Conservation (phyloP, 164 flowering plant species). For the Hamamelis virginiana region DNA sequence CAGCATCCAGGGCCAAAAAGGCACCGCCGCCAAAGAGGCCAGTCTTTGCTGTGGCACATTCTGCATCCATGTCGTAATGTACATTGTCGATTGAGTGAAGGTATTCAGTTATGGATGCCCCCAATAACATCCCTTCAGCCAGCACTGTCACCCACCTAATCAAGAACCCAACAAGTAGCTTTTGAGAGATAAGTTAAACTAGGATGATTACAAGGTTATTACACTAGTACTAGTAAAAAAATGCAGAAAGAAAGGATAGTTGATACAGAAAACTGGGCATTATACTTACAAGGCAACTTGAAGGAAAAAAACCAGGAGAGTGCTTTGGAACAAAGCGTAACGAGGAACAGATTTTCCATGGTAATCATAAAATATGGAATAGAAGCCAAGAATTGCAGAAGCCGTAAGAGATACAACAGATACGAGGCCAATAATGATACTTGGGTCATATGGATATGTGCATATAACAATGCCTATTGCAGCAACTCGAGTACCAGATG, state of each 20-base stretch:
- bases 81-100: constrained; percentile 10
- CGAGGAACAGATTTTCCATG: neutral
- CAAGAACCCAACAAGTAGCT: neutral
- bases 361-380: neutral
- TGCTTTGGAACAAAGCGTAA: constrained; percentile 1
- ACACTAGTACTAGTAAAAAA: too few relatives aligned
- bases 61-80: constrained; percentile 21
- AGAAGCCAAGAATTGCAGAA: neutral
- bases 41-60: constrained; percentile 47
- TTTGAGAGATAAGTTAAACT: too few relatives aligned
- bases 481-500: neutral
- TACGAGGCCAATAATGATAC: constrained; percentile 1
- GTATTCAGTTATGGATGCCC: constrained; percentile 1
- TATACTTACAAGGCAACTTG: neutral
- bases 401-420: neutral
- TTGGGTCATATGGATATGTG: neutral
- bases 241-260: neutral
- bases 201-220: too few relatives aligned
- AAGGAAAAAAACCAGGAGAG: neutral
- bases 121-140: neutral
- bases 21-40: constrained; percentile 56
- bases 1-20: constrained; percentile 39
- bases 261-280: neutral
- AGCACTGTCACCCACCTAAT: neutral
- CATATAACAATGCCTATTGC: neutral